Evolutionary conservation across 192 early-diverging fungal genomes (phyloP).

Genomic region (Bifiguratus adelaidae): DNA sequence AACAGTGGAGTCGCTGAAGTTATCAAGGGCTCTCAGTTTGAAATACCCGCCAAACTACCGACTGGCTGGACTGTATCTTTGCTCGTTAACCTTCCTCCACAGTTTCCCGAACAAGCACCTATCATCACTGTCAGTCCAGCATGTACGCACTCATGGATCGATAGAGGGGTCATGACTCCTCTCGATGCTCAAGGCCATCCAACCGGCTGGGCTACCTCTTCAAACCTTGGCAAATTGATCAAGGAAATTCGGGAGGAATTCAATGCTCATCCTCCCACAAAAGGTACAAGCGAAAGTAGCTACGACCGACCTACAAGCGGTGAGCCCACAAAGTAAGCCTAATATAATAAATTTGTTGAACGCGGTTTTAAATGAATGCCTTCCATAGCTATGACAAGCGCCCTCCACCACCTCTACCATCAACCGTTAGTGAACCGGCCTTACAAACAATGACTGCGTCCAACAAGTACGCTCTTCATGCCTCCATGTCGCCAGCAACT

Average conservation of each 20-base stretch:
- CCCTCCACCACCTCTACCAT: conserved; percentile 22
- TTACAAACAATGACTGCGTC: background rate
- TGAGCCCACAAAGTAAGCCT: too few species aligned
- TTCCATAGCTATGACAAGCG: conserved; percentile 17
- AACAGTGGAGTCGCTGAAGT: conserved; percentile 9
- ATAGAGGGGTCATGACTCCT: conserved; percentile 29
- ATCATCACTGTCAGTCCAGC: conserved; percentile 34
- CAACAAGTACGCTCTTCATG: background rate
- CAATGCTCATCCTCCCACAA: too few species aligned
- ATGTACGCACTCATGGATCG: conserved; percentile 42
- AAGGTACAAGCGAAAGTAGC: too few species aligned
- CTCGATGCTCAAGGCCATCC: conserved; percentile 27
- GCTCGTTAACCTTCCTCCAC: conserved; percentile 29
- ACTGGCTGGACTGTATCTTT: conserved; percentile 10
- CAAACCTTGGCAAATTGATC: conserved; percentile 36
- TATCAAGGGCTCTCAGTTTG: conserved; percentile 15
- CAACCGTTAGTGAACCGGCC: background rate
- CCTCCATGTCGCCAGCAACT: background rate
- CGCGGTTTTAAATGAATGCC: too few species aligned
- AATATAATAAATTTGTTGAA: too few species aligned
- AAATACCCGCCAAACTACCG: conserved; percentile 5
- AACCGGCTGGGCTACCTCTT: conserved; percentile 23
- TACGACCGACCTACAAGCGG: too few species aligned
- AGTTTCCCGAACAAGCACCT: conserved; percentile 41
- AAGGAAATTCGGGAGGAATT: conserved; percentile 40